Base-by-base conservation (phyloP, 495 filamentous ascomycete genomes). In the Astrothelium macrocarpum region DNA sequence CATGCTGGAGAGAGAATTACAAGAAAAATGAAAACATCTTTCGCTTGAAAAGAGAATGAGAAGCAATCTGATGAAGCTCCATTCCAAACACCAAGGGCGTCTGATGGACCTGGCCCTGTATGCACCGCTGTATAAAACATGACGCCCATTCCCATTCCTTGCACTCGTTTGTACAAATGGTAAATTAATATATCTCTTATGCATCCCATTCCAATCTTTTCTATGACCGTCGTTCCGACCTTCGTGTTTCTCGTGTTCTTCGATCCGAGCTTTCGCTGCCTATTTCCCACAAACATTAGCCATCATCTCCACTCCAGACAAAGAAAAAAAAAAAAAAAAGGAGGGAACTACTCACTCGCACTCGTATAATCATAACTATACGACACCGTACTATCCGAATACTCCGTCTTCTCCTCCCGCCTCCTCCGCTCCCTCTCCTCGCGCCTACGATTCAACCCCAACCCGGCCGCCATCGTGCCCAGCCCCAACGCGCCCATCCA, bases 381-480 rank as follows among this genome's bases (percentile, higher is more conserved):
- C 26, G 69, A 71, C 2, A 65, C 64, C 26, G 62, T 67, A 11
- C 65, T 66, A 14, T 59, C 45, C 14, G 61, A 66, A 42, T 72
- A 74, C 42, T 71, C 70, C 62, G 66, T 71, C 70, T 73, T 71
- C 62, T 76, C 68, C 60, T 75, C 73, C n/a, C 74, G 65, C 59
- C 66, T 81, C 59, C 81, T 77, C 32, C 46, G 53, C 32, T 32
- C 34, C 62, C 39, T 31, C 23, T 66, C 28, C 60, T 88, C 81
- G 63, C 73, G 75, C 68, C 74, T 78, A 67, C 87, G 82, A 78
- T 83, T 88, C 73, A 95, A 68, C n/a, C 90, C 91, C 59, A 96
- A 78, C 43, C 89, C 78, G 29, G 91, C 75, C 60, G 86, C 86
- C 66, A 91, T 71, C 26, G 82, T 86, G 58, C 83, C 83, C 42